Evolutionary conservation across 1,139 yeast species (phyloP), one percentile per base, ranked within the genome.

Genomic region (Ashbya aceris): DNA sequence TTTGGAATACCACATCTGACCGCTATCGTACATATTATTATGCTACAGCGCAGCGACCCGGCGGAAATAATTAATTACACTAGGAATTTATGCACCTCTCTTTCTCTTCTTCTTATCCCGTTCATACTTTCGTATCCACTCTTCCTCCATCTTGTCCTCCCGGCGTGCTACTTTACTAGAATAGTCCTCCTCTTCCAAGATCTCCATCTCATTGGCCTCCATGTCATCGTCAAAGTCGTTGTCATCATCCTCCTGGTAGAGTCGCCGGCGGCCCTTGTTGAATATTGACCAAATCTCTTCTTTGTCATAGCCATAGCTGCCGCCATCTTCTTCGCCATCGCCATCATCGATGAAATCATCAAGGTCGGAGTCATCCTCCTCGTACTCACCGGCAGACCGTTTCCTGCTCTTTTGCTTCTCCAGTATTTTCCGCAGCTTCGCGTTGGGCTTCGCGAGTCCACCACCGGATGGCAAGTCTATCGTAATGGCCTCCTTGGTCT

Each of bases 181-280:
- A 35, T 74, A 61, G 50, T 67, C 73, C 61, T 89, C 97, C 56
- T 89, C 97, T 42, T 76, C 84, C 35, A 86, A 66, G 33, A 89
- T 77, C 51, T 89, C 96, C 27, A 79, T 79, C 14, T 96, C 96
- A 1, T 93, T 82, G 7, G 96, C 96, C 58, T 89, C 96, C 96
- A 89, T 89, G 55, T 84, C 94, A 46, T 80, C 85, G 41, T 79
- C 78, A 44, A 78, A 80, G 40, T 73, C 70, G 30, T 54, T 48
- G 12, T 52, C 52, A 23, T 49, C 49, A 38, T 58, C 58, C 45
- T 73, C 77, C 47, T 70, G 70, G 34, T 67, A 61, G 1, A 67
- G 55, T 35, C 80, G 64, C 43, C 71, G 68, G 49, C 72, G 72
- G 2, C 87, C 85, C 42, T 77, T 71, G 56, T 79, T 81, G 61